Evolutionary conservation across 2,329 filamentous ascomycete species (phyloP).

Genomic region (Penicillium concentricum): DNA sequence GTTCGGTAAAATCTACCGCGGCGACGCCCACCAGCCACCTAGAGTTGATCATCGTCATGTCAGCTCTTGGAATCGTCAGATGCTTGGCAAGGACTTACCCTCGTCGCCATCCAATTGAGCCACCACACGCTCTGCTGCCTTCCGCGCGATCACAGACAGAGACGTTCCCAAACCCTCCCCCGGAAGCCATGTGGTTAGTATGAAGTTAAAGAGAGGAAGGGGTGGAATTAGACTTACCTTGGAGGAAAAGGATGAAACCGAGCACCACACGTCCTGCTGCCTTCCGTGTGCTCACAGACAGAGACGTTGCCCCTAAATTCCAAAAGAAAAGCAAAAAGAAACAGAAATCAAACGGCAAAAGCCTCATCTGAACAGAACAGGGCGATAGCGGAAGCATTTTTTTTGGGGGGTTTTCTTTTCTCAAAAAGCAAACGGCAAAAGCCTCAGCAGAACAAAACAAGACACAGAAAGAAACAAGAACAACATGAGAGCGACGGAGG

Average conservation of each 20-base stretch:
- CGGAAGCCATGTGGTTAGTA: too few species aligned
- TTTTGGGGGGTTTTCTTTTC: not conserved
- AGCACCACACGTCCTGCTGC: not conserved
- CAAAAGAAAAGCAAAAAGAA: not conserved
- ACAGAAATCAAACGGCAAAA: conserved; percentile 1
- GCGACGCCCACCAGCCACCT: not conserved
- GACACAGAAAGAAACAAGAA: not conserved
- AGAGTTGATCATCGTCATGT: not conserved
- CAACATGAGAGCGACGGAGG: not conserved
- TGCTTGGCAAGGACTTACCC: not conserved
- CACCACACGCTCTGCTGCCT: not conserved
- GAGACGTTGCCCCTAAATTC: not conserved
- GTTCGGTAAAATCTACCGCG: not conserved
- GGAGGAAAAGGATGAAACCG: too few species aligned
- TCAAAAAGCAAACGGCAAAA: conserved; percentile 4
- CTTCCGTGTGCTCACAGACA: not conserved
- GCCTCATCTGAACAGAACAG: not conserved
- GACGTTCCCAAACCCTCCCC: not conserved
- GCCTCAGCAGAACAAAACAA: not conserved
- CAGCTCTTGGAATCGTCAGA: not conserved
- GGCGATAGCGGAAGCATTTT: not conserved
- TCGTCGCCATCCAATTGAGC: not conserved
- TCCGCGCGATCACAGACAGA: not conserved
- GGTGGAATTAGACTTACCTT: too few species aligned
- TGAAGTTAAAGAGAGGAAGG: too few species aligned